Conservation (phyloP, 2,329 filamentous ascomycete genomes). For the Lizonia empirigonia region DNA sequence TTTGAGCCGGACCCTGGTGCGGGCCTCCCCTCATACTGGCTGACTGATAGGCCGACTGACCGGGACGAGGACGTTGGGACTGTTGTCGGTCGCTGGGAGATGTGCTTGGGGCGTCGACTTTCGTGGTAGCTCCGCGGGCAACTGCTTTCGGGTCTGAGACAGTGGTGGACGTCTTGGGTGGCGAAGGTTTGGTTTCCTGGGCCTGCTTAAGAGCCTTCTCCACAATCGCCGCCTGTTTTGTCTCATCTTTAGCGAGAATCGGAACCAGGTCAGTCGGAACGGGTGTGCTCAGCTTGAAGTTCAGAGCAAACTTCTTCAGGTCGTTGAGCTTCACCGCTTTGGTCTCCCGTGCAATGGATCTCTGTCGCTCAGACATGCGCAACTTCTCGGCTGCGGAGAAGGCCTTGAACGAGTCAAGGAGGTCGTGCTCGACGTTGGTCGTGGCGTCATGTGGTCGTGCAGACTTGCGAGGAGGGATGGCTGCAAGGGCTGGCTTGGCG, state of each 20-base stretch:
- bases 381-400: slow-evolving; percentile 68
- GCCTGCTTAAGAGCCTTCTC: slow-evolving; percentile 81
- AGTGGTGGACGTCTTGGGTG: slow-evolving; percentile 52
- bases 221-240: slow-evolving; percentile 90
- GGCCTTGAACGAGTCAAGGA: slow-evolving; percentile 67
- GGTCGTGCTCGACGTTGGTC: slow-evolving; percentile 65
- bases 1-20: slow-evolving; percentile 51
- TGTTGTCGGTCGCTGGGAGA: slow-evolving; percentile 54
- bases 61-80: slow-evolving; percentile 52
- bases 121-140: slow-evolving; percentile 43
- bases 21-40: slow-evolving; percentile 51
- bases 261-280: slow-evolving; percentile 90
- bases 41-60: slow-evolving; percentile 49
- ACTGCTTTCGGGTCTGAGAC: slow-evolving; percentile 41
- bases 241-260: slow-evolving; percentile 95
- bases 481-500: slow-evolving; percentile 36
- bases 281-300: slow-evolving; percentile 91
- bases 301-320: slow-evolving; percentile 90
- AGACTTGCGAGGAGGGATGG: slow-evolving; percentile 45
- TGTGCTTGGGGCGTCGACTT: slow-evolving; percentile 38
- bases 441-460: slow-evolving; percentile 59
- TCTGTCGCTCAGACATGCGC: slow-evolving; percentile 61
- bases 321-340: slow-evolving; percentile 93
- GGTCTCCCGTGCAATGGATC: slow-evolving; percentile 67
- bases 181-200: slow-evolving; percentile 56